Evolutionary conservation across 2,329 filamentous ascomycete species (phyloP).

Genomic region (Eutypella sp.): DNA sequence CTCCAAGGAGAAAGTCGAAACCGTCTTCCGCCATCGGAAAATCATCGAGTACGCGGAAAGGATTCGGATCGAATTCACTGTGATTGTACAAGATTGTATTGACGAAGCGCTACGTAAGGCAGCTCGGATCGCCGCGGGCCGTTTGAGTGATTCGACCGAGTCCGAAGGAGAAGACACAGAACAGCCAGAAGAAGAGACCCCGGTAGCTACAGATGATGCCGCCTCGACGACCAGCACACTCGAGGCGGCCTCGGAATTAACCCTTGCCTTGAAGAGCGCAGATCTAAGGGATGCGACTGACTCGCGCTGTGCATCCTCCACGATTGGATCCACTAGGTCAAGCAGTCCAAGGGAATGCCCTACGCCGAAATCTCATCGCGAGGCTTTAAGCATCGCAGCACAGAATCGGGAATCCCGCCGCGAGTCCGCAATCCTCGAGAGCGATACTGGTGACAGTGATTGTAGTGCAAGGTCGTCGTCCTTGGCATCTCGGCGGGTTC

Average conservation of each 20-base stretch:
- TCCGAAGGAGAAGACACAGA: slow-evolving; percentile 50
- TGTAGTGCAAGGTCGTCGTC: slow-evolving; percentile 81
- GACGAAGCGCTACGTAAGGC: slow-evolving; percentile 88
- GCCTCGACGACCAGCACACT: slow-evolving; percentile 55
- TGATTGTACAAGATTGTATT: slow-evolving; percentile 93
- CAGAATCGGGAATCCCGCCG: slow-evolving; percentile 64
- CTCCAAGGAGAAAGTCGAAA: slow-evolving; percentile 84
- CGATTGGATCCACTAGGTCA: slow-evolving; percentile 73
- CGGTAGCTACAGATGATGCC: slow-evolving; percentile 45
- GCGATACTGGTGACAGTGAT: slow-evolving; percentile 81
- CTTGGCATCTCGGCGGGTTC: slow-evolving; percentile 59
- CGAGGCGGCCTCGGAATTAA: slow-evolving; percentile 52
- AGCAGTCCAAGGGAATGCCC: slow-evolving; percentile 87
- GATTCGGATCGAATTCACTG: slow-evolving; percentile 88
- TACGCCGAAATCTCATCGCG: slow-evolving; percentile 79
- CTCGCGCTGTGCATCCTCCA: slow-evolving; percentile 46
- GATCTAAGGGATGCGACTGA: slow-evolving; percentile 36
- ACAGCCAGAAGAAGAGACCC: slow-evolving; percentile 28
- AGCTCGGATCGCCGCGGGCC: slow-evolving; percentile 77
- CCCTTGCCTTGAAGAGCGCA: slow-evolving; percentile 46
- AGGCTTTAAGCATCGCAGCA: slow-evolving; percentile 50
- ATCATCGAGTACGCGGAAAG: slow-evolving; percentile 96
- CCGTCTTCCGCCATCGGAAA: slow-evolving; percentile 82
- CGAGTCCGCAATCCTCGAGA: slow-evolving; percentile 74
- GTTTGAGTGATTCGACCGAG: slow-evolving; percentile 72